Evolutionary conservation across 441 rosid species (phyloP), one percentile per base, ranked within the genome.

Genomic region (Erodium moschatum): DNA sequence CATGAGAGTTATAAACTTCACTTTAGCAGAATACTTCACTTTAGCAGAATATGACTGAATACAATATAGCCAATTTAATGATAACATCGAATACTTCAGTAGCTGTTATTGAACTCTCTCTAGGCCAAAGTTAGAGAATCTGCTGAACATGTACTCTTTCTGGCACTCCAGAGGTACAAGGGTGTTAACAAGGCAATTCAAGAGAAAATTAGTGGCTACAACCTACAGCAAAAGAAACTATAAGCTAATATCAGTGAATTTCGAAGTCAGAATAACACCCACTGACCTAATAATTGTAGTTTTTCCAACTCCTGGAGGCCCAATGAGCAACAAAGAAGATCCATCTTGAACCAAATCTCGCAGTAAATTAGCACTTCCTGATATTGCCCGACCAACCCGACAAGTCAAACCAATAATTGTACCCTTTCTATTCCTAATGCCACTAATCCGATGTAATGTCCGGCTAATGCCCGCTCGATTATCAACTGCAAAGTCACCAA

Each of bases 261-360:
- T 52, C 20, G 5, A 52, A 52, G 60, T 52, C 16, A 21, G 60
- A 6, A 52, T 5, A 21, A 61, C 35, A 61, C 16, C 8, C 65
- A 61, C 68, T 8, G 75, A 86, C 97, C 97, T 87, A 73, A 92
- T 88, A 81, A 92, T 88, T 24, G 98, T 89, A 69, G 98, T 92
- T 78, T 92, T 92, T 40, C 98, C 98, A 24, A 90, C 98, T 66
- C 98, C 98, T 0, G 97, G 96, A 63, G 97, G 93, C 21, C 97
- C 97, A 74, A 92, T 90, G 66, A 92, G 88, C 85, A 92, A 75
- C 65, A 92, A 74, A 19, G 97, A 90, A 73, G 85, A 82, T 68
- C 93, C 98, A 74, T 85, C 84, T 73, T 83, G 83, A 61, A 90
- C 85, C 74, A 90, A 82, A 81, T 92, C 97, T 60, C 78, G 81